These are phyloP conservation scores for Lodderomyces jiufengensis DNA, from an alignment of 1,139 yeast genomes.

Conservation along the genomic window DNA sequence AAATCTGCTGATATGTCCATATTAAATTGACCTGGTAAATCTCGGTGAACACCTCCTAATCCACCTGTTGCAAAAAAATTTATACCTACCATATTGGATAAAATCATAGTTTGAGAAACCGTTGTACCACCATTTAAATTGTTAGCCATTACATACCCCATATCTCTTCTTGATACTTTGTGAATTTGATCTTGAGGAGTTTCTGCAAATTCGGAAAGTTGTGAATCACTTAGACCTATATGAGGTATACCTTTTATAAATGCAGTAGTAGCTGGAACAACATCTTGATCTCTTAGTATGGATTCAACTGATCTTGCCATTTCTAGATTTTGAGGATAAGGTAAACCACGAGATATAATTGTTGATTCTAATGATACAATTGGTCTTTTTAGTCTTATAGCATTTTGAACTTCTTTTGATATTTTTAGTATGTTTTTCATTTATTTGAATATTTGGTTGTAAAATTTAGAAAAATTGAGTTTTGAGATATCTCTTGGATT, in stretches of 20 bases:
- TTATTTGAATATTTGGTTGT: neutral
- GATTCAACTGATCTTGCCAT: slow-evolving; percentile 72
- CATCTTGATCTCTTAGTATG: slow-evolving; percentile 59
- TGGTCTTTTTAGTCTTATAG: slow-evolving; percentile 52
- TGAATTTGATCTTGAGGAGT: slow-evolving; percentile 28
- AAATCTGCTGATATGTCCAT: slow-evolving; percentile 87
- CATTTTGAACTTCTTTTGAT: slow-evolving; percentile 61
- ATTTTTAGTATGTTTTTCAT: slow-evolving; percentile 15
- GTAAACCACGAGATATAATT: slow-evolving; percentile 86
- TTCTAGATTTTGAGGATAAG: slow-evolving; percentile 68
- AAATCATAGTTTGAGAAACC: slow-evolving; percentile 83
- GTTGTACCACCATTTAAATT: slow-evolving; percentile 80
- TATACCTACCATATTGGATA: slow-evolving; percentile 73
- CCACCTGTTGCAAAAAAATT: slow-evolving; percentile 93
- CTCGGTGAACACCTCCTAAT: slow-evolving; percentile 86
- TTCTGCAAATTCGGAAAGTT: slow-evolving; percentile 52
- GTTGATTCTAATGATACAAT: slow-evolving; percentile 83
- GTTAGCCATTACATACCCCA: slow-evolving; percentile 67
- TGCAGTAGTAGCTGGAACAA: slow-evolving; percentile 84
- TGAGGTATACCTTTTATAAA: slow-evolving; percentile 67
- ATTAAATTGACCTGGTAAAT: slow-evolving; percentile 54
- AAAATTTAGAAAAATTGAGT: too few species aligned
- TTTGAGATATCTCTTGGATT: too few species aligned
- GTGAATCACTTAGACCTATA: slow-evolving; percentile 55
- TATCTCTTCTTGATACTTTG: slow-evolving; percentile 79